Base-by-base conservation (phyloP, 176 grass and related monocot genomes). In the Lolium multiflorum region DNA sequence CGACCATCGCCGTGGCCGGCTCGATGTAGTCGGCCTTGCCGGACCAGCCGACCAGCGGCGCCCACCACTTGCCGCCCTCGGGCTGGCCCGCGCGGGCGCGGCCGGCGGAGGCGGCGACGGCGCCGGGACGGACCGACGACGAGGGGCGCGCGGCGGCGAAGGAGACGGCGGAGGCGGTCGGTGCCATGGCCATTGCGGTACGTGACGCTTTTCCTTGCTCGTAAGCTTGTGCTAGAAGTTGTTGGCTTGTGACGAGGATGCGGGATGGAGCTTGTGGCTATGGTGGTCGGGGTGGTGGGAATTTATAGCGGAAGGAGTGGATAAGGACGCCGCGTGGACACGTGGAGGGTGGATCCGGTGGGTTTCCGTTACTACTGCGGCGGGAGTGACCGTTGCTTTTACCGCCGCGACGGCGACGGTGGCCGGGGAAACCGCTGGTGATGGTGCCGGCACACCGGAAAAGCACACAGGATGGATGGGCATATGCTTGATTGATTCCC, bases 1-100 rank as follows among this genome's bases (percentile, higher is more conserved):
- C 24, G 5, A 20, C 24, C 44, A 18, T n/a, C 39, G 64, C 80
- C 4, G 78, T 4, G 10, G 72, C 44, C 8, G 88, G n/a, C 68
- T 94, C 88, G 80, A 97, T 89, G 83, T 97, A 97, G 87, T 97
- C 92, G 6, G 94, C 83, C 60, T 87, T 79, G 18, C 90, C 25
- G 11, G 92, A 87, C 94, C 92, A 94, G 14, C 92, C 92, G 57
- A 94, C 83, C 47, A 97, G 82, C 87, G 92, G 92, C 37, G 88
- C 75, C 94, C 92, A 97, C 92, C 94, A 97, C 76, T 88, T 97
- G 25, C 83, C 82, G n/a, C 79, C 15, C 35, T 79, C 67, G 26
- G 16, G 25, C 4, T 31, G 11, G 18, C 2, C 55, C 39, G 65
- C 59, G 16, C 1, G 49, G 47, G 3, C 76, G 20, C 48, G 71